Evolutionary conservation across 202 grass and related monocot species (phyloP).

Genomic region (Elaeis oleifera): DNA sequence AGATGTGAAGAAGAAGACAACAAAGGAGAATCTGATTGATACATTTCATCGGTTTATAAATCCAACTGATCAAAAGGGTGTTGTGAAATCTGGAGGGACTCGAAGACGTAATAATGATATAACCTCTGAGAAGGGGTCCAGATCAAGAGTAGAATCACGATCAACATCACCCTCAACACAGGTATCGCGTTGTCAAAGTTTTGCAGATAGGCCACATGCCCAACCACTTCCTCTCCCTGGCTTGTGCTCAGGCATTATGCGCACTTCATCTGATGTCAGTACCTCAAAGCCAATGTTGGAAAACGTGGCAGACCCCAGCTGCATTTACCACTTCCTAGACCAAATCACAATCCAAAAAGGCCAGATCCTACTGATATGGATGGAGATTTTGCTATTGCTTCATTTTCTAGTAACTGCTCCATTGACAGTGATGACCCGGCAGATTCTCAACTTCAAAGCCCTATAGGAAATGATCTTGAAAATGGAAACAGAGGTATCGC

Average conservation of each 20-base stretch:
- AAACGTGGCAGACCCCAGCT: constrained; percentile 52
- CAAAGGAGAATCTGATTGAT: constrained; percentile 89
- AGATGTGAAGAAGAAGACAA: constrained; percentile 67
- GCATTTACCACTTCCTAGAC: constrained; percentile 57
- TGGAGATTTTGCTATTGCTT: constrained; percentile 61
- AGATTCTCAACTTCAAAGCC: constrained; percentile 65
- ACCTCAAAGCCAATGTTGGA: constrained; percentile 47
- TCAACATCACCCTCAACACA: constrained; percentile 80
- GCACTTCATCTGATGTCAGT: constrained; percentile 54
- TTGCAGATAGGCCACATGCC: constrained; percentile 62
- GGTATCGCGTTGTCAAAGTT: constrained; percentile 93
- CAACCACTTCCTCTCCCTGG: constrained; percentile 82
- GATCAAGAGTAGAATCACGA: constrained; percentile 76
- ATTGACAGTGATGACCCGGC: constrained; percentile 70
- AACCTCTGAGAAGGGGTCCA: constrained; percentile 58
- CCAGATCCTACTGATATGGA: constrained; percentile 47
- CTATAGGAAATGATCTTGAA: constrained; percentile 50
- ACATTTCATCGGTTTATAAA: constrained; percentile 89
- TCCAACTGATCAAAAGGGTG: constrained; percentile 62
- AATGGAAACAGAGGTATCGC: constrained; percentile 39
- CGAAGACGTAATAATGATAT: constrained; percentile 37
- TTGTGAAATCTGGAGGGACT: constrained; percentile 54
- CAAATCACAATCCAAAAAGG: constrained; percentile 37
- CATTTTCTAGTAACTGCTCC: constrained; percentile 88
- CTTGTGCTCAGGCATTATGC: constrained; percentile 34